These are phyloP conservation scores for Trichosporon sp. DNA, from an alignment of 1,284 basidiomycete species.

Conservation along the genomic window DNA sequence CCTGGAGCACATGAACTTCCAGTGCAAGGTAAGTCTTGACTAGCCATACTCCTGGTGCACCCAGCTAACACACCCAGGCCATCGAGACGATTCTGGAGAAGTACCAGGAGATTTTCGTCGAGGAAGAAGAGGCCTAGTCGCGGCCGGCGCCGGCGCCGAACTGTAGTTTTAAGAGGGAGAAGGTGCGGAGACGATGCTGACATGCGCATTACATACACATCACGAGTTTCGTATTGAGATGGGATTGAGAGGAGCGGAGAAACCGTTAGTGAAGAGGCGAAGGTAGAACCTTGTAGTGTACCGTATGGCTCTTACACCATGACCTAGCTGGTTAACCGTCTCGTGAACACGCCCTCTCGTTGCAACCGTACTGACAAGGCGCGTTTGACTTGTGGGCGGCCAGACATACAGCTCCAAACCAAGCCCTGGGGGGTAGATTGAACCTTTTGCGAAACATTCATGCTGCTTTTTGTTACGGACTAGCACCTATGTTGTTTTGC, in stretches of 20 bases:
- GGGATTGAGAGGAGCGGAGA: not conserved
- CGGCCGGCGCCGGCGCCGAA: not conserved
- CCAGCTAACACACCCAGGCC: slow-evolving; percentile 60
- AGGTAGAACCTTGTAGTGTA: slow-evolving; percentile 8
- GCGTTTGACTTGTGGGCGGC: too few species aligned
- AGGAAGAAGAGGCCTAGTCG: slow-evolving; percentile 59
- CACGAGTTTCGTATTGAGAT: not conserved
- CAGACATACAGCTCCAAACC: too few species aligned
- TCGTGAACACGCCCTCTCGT: too few species aligned
- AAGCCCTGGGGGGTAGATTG: too few species aligned
- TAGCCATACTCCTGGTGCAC: slow-evolving; percentile 29
- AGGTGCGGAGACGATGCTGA: not conserved
- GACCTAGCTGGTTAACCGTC: not conserved
- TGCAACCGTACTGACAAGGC: too few species aligned
- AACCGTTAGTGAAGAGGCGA: not conserved
- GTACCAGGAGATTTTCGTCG: slow-evolving; percentile 82
- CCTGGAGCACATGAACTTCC: slow-evolving; percentile 66
- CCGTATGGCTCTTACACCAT: not conserved
- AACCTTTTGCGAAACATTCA: slow-evolving; percentile 20
- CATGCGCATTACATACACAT: not conserved
- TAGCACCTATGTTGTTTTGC: slow-evolving; percentile 7
- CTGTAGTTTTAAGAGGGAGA: not conserved
- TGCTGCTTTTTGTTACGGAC: slow-evolving; percentile 19
- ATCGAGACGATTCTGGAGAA: slow-evolving; percentile 84
- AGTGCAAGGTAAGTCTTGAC: slow-evolving; percentile 63